phyloP scores from a whole-genome alignment of 2,329 filamentous ascomycete genomes.

The Amauroascus niger region DNA sequence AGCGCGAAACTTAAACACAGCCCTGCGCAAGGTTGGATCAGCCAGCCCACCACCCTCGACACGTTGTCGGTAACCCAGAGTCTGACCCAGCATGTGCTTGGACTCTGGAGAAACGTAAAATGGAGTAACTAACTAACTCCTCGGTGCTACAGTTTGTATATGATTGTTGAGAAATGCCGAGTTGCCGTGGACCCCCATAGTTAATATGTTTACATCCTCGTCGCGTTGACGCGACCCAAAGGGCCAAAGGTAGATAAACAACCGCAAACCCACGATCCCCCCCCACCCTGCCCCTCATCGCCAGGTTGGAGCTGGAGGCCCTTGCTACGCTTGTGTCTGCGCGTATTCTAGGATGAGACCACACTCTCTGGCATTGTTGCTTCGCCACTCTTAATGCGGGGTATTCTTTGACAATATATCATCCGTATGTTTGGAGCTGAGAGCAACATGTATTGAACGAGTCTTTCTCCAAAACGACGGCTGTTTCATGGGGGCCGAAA shows the following conservation, averaged over 20 bases:
- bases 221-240: background rate
- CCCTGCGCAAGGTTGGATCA: slow-evolving; percentile 4
- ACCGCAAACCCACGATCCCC: background rate
- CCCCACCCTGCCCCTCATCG: background rate
- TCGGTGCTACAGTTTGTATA: background rate
- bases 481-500: background rate
- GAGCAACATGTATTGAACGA: background rate
- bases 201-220: background rate
- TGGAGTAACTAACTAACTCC: too few relatives aligned
- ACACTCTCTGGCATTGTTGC: background rate
- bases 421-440: background rate
- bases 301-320: background rate
- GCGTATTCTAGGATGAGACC: background rate
- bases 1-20: slow-evolving; percentile 1
- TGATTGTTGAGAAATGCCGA: background rate
- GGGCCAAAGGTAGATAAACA: background rate
- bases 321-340: background rate
- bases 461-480: background rate
- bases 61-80: background rate
- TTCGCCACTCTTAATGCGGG: background rate
- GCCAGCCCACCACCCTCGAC: slow-evolving; percentile 1
- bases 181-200: background rate
- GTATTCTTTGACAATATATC: background rate
- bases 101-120: background rate
- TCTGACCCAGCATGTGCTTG: background rate